phyloP scores from a whole-genome alignment of 208 protist species.

The Leishmania arabica region DNA sequence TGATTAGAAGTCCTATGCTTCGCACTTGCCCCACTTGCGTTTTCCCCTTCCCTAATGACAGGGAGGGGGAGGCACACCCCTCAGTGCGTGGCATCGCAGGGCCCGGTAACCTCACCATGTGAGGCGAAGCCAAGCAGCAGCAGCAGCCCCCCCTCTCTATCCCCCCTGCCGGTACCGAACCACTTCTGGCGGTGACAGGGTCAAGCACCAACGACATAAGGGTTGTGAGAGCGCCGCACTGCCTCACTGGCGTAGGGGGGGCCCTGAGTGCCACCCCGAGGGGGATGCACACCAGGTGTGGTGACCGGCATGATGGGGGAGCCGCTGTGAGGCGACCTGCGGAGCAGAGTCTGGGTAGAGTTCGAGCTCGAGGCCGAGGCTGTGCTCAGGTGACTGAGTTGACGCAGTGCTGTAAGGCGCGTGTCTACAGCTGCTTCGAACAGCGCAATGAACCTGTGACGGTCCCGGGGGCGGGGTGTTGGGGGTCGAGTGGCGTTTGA shows the following conservation, averaged over 20 bases:
- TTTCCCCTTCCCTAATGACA: background rate
- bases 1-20: background rate
- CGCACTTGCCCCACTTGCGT: background rate
- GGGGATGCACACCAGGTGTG: background rate
- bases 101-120: background rate
- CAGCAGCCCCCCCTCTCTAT: background rate
- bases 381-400: background rate
- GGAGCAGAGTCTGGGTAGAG: too few relatives aligned
- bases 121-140: background rate
- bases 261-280: background rate
- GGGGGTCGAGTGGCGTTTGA: background rate
- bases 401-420: background rate
- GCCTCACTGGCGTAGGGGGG: background rate
- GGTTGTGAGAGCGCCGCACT: background rate
- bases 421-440: background rate
- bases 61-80: background rate
- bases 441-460: too few relatives aligned
- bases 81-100: too few relatives aligned
- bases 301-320: background rate
- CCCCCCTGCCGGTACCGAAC: background rate
- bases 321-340: background rate
- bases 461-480: too few relatives aligned
- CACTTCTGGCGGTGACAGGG: background rate
- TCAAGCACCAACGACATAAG: background rate
- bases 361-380: too few relatives aligned